Evolutionary conservation across 2,329 filamentous ascomycete genomes (phyloP).

Genomic region (Colletotrichum trifolii): DNA sequence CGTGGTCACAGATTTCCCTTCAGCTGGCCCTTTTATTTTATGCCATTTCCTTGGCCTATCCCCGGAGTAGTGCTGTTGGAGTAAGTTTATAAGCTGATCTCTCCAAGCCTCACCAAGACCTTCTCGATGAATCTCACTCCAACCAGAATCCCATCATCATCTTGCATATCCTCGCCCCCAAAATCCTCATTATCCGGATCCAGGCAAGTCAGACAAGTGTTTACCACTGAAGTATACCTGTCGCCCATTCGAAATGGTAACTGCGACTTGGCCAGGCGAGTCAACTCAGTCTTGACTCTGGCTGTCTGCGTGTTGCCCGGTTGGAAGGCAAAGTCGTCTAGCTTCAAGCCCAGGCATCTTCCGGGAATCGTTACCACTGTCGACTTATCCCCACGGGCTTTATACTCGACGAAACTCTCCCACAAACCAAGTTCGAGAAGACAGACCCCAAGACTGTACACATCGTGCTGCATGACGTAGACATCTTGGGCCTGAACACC

Average conservation of each 20-base stretch:
- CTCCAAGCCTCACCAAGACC: constrained; percentile 33
- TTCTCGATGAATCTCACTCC: constrained; percentile 45
- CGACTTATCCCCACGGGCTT: neutral
- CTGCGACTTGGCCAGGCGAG: constrained; percentile 27
- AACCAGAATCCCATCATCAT: constrained; percentile 45
- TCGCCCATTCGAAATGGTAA: constrained; percentile 43
- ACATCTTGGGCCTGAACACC: constrained; percentile 49
- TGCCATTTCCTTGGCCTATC: too few relatives aligned
- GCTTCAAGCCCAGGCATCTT: neutral
- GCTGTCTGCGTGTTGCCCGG: neutral
- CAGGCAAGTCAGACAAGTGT: constrained; percentile 49
- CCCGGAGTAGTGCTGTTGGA: too few relatives aligned
- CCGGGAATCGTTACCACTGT: neutral
- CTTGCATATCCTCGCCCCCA: constrained; percentile 42
- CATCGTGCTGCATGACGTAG: constrained; percentile 65
- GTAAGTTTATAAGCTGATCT: neutral
- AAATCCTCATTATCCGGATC: constrained; percentile 45
- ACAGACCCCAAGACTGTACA: constrained; percentile 66
- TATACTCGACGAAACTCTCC: constrained; percentile 46
- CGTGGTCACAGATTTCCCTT: too few relatives aligned
- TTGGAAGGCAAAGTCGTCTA: neutral
- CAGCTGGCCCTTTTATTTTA: too few relatives aligned
- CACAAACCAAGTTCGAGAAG: constrained; percentile 65
- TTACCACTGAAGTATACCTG: constrained; percentile 45
- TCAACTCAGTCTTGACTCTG: constrained; percentile 34